Percentiles rank a stretch among this genome's conserved stretches.
Evolutionary conservation across 768 basidiomycete genomes (phyloP).

Genomic region (Pulveroboletus sp.): DNA sequence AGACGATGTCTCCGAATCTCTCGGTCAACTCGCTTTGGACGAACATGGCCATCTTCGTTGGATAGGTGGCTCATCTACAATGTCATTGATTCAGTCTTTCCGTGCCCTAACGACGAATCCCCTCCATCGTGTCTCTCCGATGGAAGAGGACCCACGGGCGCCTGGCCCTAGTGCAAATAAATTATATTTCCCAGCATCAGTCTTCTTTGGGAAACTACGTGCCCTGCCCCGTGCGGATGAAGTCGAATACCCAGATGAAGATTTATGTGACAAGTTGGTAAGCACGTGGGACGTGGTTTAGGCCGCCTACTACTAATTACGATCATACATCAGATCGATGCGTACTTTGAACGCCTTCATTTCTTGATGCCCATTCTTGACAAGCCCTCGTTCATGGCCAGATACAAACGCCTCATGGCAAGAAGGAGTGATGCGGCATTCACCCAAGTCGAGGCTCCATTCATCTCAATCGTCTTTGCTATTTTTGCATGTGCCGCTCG

Average conservation of each 20-base stretch:
- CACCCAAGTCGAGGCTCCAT: conserved; percentile 62
- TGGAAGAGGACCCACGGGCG: conserved; percentile 77
- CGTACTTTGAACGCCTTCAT: conserved; percentile 84
- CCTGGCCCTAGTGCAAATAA: conserved; percentile 80
- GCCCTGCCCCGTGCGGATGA: conserved; percentile 81
- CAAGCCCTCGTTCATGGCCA: conserved; percentile 74
- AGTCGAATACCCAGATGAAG: conserved; percentile 81
- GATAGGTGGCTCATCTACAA: conserved; percentile 89
- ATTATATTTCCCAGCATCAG: conserved; percentile 81
- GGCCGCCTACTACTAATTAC: conserved; percentile 19
- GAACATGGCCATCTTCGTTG: conserved; percentile 88
- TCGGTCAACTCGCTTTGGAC: conserved; percentile 83
- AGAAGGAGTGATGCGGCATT: conserved; percentile 49
- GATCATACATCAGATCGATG: conserved; percentile 55
- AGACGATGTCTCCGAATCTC: conserved; percentile 78
- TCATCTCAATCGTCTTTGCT: conserved; percentile 80
- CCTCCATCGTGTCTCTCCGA: conserved; percentile 72
- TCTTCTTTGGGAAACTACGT: conserved; percentile 81
- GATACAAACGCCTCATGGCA: conserved; percentile 73
- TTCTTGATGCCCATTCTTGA: conserved; percentile 86
- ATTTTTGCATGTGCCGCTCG: conserved; percentile 86
- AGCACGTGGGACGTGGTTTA: conserved; percentile 28
- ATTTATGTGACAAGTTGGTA: conserved; percentile 83
- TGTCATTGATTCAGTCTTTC: conserved; percentile 90
- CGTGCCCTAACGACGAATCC: conserved; percentile 69